These are phyloP conservation scores for Rhynchospora breviuscula DNA, from an alignment of 176 grass and related monocot species.

Conservation along the genomic window DNA sequence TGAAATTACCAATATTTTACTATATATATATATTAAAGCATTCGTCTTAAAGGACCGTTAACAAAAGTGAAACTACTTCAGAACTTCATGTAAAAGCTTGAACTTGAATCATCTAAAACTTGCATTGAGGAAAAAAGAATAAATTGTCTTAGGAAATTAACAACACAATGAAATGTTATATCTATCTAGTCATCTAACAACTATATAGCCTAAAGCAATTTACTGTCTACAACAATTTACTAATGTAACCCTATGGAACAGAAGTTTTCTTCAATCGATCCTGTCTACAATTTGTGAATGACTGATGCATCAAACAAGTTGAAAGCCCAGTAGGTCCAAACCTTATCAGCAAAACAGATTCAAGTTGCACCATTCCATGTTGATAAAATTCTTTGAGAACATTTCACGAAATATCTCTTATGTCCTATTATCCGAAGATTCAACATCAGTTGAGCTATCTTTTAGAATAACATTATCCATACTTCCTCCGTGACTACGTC, in stretches of 20 bases:
- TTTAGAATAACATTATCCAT: slow-evolving; percentile 34
- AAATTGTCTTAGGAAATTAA: neutral
- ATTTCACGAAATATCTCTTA: neutral
- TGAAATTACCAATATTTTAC: neutral
- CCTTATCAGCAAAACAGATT: slow-evolving; percentile 8
- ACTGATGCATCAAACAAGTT: neutral
- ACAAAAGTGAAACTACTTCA: neutral
- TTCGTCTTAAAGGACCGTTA: neutral
- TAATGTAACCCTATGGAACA: neutral
- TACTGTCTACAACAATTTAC: slow-evolving; percentile 13
- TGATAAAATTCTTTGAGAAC: neutral
- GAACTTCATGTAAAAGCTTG: neutral
- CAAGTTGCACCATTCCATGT: neutral
- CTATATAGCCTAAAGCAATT: slow-evolving; percentile 22
- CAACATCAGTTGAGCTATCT: slow-evolving; percentile 28
- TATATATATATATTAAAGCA: neutral
- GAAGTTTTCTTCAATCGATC: neutral
- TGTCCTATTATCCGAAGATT: neutral
- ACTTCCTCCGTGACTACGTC: slow-evolving; percentile 25
- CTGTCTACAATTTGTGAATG: neutral
- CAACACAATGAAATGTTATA: neutral
- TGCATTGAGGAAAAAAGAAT: neutral
- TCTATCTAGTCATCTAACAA: slow-evolving; percentile 6
- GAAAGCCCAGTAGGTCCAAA: neutral
- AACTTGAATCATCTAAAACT: neutral